Evolutionary conservation across 1,284 basidiomycete species (phyloP).

Genomic region (Kalmanozyma brasiliensis): DNA sequence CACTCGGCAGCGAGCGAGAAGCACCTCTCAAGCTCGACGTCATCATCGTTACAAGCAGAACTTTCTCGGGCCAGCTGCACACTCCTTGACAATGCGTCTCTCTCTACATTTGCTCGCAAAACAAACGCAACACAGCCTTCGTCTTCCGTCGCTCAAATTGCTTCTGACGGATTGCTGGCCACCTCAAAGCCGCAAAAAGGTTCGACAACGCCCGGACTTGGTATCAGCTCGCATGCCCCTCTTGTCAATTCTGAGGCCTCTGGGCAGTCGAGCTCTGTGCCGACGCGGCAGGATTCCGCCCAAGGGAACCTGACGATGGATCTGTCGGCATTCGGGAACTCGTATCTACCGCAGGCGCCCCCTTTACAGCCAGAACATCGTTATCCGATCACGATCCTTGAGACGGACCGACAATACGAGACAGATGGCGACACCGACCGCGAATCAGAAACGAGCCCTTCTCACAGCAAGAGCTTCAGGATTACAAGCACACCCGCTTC

Average conservation of each 20-base stretch:
- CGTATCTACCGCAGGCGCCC: constrained; percentile 25
- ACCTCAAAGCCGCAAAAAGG: constrained; percentile 1
- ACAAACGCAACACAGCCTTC: neutral
- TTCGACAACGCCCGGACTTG: too few relatives aligned
- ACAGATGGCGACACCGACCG: constrained; percentile 21
- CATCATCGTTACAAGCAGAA: too few relatives aligned
- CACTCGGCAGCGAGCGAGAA: too few relatives aligned
- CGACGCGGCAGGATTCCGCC: too few relatives aligned
- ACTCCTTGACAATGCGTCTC: too few relatives aligned
- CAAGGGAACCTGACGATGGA: constrained; percentile 4
- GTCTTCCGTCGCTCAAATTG: neutral
- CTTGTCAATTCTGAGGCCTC: too few relatives aligned
- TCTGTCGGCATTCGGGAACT: constrained; percentile 5
- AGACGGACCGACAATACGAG: constrained; percentile 14
- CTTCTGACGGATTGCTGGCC: neutral
- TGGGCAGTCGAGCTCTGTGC: too few relatives aligned
- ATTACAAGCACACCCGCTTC: neutral
- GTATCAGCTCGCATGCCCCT: too few relatives aligned
- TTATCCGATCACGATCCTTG: constrained; percentile 18
- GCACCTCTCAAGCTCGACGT: too few relatives aligned
- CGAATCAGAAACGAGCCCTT: constrained; percentile 19
- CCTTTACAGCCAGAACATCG: constrained; percentile 36
- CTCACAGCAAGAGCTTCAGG: constrained; percentile 1
- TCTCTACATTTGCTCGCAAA: too few relatives aligned
- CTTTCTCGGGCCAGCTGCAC: too few relatives aligned